Evolutionary conservation across 257 asterid genomes (phyloP).

Genomic region (Paulownia fortunei): DNA sequence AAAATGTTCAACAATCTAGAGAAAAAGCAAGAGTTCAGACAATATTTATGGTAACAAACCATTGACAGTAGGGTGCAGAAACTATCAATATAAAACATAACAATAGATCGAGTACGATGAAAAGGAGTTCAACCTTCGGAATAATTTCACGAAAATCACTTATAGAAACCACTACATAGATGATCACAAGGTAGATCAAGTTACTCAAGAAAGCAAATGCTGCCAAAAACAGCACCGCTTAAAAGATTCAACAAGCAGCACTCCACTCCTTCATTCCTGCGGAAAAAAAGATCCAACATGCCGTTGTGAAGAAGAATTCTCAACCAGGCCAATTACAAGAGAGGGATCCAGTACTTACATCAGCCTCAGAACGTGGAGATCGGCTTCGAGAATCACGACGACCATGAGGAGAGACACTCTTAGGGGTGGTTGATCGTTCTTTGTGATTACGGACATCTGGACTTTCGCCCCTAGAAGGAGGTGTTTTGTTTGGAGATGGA

Average conservation of each 20-base stretch:
- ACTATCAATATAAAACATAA: slow-evolving; percentile 32
- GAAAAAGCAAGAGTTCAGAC: too few relatives aligned
- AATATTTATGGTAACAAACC: too few relatives aligned
- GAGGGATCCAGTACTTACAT: slow-evolving; percentile 52
- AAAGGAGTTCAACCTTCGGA: slow-evolving; percentile 57
- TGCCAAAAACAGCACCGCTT: slow-evolving; percentile 11
- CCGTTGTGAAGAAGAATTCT: neutral
- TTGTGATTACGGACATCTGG: slow-evolving; percentile 57
- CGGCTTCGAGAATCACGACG: slow-evolving; percentile 74
- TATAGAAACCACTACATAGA: slow-evolving; percentile 52
- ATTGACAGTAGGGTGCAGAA: slow-evolving; percentile 39
- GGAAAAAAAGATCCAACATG: slow-evolving; percentile 3
- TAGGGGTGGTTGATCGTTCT: slow-evolving; percentile 65
- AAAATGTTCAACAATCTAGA: slow-evolving; percentile 20
- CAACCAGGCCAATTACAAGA: neutral
- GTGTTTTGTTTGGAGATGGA: slow-evolving; percentile 64
- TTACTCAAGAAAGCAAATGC: slow-evolving; percentile 30
- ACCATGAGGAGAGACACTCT: slow-evolving; percentile 75
- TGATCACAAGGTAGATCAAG: slow-evolving; percentile 42
- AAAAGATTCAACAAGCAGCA: slow-evolving; percentile 28
- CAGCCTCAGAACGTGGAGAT: slow-evolving; percentile 79
- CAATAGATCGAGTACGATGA: slow-evolving; percentile 46
- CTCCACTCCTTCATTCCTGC: slow-evolving; percentile 47
- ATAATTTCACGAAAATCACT: slow-evolving; percentile 38
- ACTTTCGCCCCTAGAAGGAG: slow-evolving; percentile 68